phyloP scores from a whole-genome alignment of 1,284 basidiomycete genomes.

The Sparassis latifolia region DNA sequence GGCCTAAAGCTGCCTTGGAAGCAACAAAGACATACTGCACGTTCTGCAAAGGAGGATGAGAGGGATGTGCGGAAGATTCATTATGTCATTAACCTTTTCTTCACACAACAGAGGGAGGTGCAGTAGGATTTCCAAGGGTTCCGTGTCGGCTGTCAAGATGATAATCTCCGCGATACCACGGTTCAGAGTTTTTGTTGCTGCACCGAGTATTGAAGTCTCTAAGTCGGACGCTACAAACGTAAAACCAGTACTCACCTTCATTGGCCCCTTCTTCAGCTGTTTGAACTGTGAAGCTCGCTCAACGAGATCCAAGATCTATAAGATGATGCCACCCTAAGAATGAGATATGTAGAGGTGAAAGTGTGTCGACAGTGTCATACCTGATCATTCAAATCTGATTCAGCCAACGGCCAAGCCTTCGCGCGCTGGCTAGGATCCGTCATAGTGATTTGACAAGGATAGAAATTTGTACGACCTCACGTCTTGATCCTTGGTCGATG shows the following conservation, averaged over 20 bases:
- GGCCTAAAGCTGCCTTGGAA: slow-evolving; percentile 90
- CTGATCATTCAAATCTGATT: slow-evolving; percentile 88
- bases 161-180: slow-evolving; percentile 99
- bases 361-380: slow-evolving; percentile 40
- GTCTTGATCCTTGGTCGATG: slow-evolving; percentile 68
- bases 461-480: slow-evolving; percentile 53
- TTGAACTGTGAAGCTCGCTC: slow-evolving; percentile 92
- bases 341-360: not conserved
- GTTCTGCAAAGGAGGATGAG: slow-evolving; percentile 48
- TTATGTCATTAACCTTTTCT: slow-evolving; percentile 72
- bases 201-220: slow-evolving; percentile 10
- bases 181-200: slow-evolving; percentile 96
- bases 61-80: not conserved
- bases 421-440: slow-evolving; percentile 42
- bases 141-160: slow-evolving; percentile 95
- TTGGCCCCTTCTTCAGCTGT: slow-evolving; percentile 99
- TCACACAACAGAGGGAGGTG: slow-evolving; percentile 97
- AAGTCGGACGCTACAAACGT: not conserved
- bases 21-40: slow-evolving; percentile 96
- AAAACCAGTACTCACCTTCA: slow-evolving; percentile 51
- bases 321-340: not conserved
- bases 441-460: slow-evolving; percentile 34
- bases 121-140: slow-evolving; percentile 96
- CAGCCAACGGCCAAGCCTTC: slow-evolving; percentile 93
- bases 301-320: slow-evolving; percentile 82